phyloP scores from a whole-genome alignment of 305 asterid species.

The Fraxinus sp. region DNA sequence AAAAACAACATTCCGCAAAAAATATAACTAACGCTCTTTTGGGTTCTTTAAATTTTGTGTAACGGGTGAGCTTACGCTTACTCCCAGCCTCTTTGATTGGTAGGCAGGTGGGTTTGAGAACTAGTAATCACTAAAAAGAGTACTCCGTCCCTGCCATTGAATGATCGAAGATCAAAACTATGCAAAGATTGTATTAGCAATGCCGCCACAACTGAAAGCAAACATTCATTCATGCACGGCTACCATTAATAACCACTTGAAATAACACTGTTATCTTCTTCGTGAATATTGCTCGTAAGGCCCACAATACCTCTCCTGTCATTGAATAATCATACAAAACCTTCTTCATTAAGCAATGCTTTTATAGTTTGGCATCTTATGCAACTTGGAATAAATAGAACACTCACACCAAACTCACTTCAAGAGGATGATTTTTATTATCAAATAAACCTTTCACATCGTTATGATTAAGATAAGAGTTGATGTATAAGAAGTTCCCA shows the following conservation, averaged over 20 bases:
- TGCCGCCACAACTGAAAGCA: neutral
- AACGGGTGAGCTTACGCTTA: no score
- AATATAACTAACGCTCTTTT: no score
- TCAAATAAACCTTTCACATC: neutral
- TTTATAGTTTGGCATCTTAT: conserved; percentile 31
- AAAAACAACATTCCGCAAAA: no score
- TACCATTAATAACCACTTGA: neutral
- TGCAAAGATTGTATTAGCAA: neutral
- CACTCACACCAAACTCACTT: conserved; percentile 6
- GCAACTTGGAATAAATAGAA: conserved; percentile 21
- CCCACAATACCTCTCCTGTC: neutral
- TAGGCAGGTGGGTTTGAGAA: neutral
- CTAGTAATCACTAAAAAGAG: neutral
- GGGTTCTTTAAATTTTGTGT: no score
- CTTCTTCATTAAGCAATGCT: neutral
- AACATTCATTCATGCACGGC: neutral
- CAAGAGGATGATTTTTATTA: neutral
- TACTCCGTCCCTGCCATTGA: neutral
- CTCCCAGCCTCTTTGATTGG: no score
- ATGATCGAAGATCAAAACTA: neutral
- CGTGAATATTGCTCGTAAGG: neutral
- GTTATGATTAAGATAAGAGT: neutral
- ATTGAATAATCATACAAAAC: neutral
- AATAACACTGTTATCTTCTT: neutral
- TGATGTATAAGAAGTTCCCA: neutral